These are phyloP conservation scores for Plasmodium inui DNA, from an alignment of 169 alveolate species.

Conservation along the genomic window DNA sequence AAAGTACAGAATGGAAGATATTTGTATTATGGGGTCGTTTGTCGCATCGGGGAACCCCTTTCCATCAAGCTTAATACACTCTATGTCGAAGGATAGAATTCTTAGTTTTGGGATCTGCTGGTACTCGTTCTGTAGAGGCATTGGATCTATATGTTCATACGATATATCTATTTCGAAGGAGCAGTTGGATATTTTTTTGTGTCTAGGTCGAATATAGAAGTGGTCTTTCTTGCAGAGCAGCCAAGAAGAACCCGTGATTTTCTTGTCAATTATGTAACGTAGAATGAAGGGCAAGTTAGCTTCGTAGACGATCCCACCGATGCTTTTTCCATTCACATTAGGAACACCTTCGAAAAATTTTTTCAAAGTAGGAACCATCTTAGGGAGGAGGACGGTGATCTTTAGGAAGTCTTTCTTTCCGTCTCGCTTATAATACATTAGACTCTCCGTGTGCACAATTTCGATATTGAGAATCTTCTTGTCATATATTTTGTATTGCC, in stretches of 20 bases:
- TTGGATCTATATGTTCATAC: constrained; percentile 83
- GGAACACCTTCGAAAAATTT: constrained; percentile 87
- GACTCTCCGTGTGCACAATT: constrained; percentile 81
- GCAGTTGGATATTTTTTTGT: constrained; percentile 75
- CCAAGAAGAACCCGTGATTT: constrained; percentile 98
- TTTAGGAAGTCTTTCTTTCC: constrained; percentile 85
- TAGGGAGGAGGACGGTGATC: constrained; percentile 88
- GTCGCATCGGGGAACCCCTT: constrained; percentile 96
- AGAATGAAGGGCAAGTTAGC: constrained; percentile 97
- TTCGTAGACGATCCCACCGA: constrained; percentile 89
- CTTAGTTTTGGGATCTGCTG: constrained; percentile 59
- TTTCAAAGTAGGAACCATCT: constrained; percentile 87
- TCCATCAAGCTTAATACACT: constrained; percentile 91
- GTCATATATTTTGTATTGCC: constrained; percentile 79
- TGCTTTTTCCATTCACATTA: constrained; percentile 58
- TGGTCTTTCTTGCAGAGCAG: constrained; percentile 79
- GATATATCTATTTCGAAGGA: constrained; percentile 80
- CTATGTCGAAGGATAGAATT: constrained; percentile 83
- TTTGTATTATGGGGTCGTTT: constrained; percentile 96
- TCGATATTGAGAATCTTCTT: constrained; percentile 79
- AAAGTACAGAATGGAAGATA: constrained; percentile 91
- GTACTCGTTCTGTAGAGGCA: constrained; percentile 70
- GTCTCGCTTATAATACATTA: constrained; percentile 82
- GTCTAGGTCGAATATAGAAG: constrained; percentile 37
- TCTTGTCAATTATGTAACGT: constrained; percentile 96